Percentiles rank a stretch among this genome's conserved stretches.
These are phyloP conservation scores for Zygotorulaspora chibaensis DNA, from an alignment of 805 yeast genomes.

Conservation along the genomic window DNA sequence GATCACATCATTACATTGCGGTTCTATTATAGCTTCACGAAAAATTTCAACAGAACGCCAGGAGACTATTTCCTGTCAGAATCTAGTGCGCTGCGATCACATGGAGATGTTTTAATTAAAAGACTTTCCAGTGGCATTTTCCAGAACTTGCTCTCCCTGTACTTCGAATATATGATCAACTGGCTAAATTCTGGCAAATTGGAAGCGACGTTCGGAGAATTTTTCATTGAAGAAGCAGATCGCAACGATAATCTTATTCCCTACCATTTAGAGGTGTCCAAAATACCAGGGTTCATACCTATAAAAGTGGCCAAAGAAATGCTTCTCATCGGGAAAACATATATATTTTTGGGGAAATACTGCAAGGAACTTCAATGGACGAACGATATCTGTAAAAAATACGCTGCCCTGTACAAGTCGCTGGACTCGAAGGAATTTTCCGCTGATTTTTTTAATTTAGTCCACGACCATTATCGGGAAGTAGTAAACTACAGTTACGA, in stretches of 20 bases:
- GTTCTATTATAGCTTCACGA: slow-evolving; percentile 45
- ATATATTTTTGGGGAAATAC: slow-evolving; percentile 55
- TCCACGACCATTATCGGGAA: slow-evolving; percentile 46
- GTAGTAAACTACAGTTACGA: slow-evolving; percentile 48
- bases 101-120: slow-evolving; percentile 60
- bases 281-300: slow-evolving; percentile 40
- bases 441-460: slow-evolving; percentile 33
- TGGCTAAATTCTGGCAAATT: slow-evolving; percentile 74
- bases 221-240: slow-evolving; percentile 44
- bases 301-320: slow-evolving; percentile 41
- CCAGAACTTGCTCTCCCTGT: slow-evolving; percentile 49
- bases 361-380: slow-evolving; percentile 71
- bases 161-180: slow-evolving; percentile 50
- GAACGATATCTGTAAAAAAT: slow-evolving; percentile 39
- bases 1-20: slow-evolving; percentile 56
- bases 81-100: slow-evolving; percentile 46
- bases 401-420: slow-evolving; percentile 14
- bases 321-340: slow-evolving; percentile 67
- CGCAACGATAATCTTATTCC: slow-evolving; percentile 8
- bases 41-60: slow-evolving; percentile 30
- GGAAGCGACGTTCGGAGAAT: slow-evolving; percentile 51
- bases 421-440: slow-evolving; percentile 6
- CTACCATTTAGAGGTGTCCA: slow-evolving; percentile 15
- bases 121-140: slow-evolving; percentile 44
- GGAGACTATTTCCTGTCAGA: slow-evolving; percentile 54